A percentile compares a stretch with the other conserved stretches of the same genome.
Evolutionary conservation across 805 yeast species (phyloP).

Genomic region (Priceomyces melissophilus): DNA sequence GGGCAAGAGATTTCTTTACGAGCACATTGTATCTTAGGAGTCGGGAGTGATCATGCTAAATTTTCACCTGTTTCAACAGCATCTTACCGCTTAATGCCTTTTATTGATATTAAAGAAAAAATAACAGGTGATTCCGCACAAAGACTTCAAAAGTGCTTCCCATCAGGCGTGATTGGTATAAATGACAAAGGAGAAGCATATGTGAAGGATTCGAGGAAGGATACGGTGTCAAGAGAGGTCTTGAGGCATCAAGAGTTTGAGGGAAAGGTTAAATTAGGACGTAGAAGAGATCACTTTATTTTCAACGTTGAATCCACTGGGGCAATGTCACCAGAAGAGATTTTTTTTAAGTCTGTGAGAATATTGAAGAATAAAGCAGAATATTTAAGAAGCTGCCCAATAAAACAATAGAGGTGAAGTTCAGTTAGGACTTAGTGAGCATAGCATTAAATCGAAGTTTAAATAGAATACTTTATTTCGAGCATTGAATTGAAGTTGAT

Average conservation of each 20-base stretch:
- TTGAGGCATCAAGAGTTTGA: conserved; percentile 88
- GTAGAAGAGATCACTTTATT: conserved; percentile 88
- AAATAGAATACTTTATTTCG: too few relatives aligned
- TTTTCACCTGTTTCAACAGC: conserved; percentile 98
- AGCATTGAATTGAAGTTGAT: too few relatives aligned
- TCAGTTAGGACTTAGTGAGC: neutral
- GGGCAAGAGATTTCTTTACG: conserved; percentile 92
- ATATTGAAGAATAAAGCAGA: conserved; percentile 83
- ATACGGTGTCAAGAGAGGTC: conserved; percentile 96
- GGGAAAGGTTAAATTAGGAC: conserved; percentile 86
- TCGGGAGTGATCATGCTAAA: conserved; percentile 95
- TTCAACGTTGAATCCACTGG: conserved; percentile 95
- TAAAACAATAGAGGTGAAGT: conserved; percentile 43
- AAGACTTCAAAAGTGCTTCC: conserved; percentile 85
- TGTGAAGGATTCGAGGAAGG: conserved; percentile 87
- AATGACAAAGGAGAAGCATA: conserved; percentile 64
- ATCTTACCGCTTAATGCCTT: conserved; percentile 88
- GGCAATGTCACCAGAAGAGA: conserved; percentile 95
- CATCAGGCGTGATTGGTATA: conserved; percentile 86
- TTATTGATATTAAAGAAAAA: conserved; percentile 69
- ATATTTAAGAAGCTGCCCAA: conserved; percentile 74
- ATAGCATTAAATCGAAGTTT: neutral
- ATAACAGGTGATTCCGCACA: conserved; percentile 74
- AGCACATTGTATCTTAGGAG: conserved; percentile 87
- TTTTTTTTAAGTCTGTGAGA: conserved; percentile 85